Percentiles rank a stretch among this genome's conserved stretches.
Conservation (phyloP, 257 asterid species). For the Nicotiana benthamiana region DNA sequence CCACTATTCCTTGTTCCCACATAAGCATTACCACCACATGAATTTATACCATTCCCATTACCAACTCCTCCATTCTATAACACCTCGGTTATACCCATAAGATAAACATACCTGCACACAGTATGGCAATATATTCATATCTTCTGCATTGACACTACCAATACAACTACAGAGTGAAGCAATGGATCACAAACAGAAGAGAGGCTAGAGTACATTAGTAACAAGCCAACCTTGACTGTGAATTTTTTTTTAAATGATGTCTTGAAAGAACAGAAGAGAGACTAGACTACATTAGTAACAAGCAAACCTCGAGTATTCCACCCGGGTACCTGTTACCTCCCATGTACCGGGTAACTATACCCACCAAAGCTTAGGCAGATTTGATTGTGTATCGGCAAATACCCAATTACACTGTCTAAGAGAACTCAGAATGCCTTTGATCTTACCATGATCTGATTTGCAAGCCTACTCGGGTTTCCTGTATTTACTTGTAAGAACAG, state of each 20-base stretch:
- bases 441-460: neutral
- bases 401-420: neutral
- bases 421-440: neutral
- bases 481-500: neutral
- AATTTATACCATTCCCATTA: conserved; percentile 8
- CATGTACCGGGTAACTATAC: no score
- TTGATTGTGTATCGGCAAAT: no score
- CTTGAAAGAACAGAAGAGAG: neutral
- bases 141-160: neutral
- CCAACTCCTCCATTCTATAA: conserved; percentile 17
- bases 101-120: neutral
- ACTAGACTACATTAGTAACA: neutral
- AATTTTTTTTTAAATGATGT: no score
- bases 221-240: neutral
- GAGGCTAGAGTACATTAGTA: neutral
- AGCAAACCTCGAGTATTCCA: neutral
- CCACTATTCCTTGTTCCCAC: conserved; percentile 14
- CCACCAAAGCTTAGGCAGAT: no score
- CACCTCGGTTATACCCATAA: conserved; percentile 32
- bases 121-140: neutral
- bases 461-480: neutral
- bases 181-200: neutral
- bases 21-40: conserved; percentile 16
- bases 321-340: no score
- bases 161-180: neutral